Conservation (phyloP, 208 protist genomes). For the Crithidia fasciculata region DNA sequence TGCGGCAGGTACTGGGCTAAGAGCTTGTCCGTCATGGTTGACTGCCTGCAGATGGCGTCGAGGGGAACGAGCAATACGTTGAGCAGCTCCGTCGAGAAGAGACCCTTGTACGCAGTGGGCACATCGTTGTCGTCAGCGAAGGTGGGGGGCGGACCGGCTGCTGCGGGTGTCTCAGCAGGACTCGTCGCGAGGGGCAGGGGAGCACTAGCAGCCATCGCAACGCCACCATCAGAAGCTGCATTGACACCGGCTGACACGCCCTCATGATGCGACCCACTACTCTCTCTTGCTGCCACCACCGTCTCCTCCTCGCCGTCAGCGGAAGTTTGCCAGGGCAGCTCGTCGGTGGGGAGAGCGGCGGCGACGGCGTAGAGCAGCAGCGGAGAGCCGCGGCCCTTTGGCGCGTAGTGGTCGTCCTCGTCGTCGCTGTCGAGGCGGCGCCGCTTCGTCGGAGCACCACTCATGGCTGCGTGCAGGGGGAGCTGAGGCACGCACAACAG, state of each 20-base stretch:
- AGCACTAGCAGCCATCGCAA: not conserved
- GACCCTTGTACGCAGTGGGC: slow-evolving; percentile 54
- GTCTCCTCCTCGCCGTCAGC: not conserved
- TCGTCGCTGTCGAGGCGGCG: slow-evolving; percentile 77
- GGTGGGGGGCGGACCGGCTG: not conserved
- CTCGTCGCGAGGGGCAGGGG: not conserved
- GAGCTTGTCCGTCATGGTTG: slow-evolving; percentile 58
- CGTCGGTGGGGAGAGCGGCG: slow-evolving; percentile 23
- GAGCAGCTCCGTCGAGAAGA: slow-evolving; percentile 67
- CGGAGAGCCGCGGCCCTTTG: slow-evolving; percentile 14
- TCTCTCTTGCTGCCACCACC: not conserved
- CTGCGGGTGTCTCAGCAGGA: not conserved
- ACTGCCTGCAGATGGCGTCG: slow-evolving; percentile 35
- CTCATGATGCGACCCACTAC: no score
- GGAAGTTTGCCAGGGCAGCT: slow-evolving; percentile 2
- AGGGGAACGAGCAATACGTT: slow-evolving; percentile 57
- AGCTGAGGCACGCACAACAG: not conserved
- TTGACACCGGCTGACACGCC: not conserved
- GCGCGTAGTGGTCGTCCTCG: slow-evolving; percentile 73
- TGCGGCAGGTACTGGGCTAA: slow-evolving; percentile 78
- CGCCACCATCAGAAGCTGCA: not conserved
- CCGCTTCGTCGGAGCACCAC: slow-evolving; percentile 17
- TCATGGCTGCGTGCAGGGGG: not conserved
- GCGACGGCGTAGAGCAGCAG: slow-evolving; percentile 45
- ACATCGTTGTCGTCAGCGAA: slow-evolving; percentile 63